Evolutionary conservation across 805 yeast genomes (phyloP).

Genomic region (Candida bentonensis): DNA sequence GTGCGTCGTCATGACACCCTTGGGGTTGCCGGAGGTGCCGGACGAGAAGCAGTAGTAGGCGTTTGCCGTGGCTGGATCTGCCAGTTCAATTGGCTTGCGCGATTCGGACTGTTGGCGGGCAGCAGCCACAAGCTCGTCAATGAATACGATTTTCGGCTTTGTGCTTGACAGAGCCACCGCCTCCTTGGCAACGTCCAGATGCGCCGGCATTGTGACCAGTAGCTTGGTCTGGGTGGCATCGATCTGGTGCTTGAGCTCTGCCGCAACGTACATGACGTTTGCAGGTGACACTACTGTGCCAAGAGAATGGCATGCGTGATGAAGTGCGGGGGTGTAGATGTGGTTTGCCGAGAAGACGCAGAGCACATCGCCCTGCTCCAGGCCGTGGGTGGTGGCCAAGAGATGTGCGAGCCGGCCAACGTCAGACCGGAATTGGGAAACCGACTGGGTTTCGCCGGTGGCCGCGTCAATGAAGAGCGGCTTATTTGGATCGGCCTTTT

Average conservation of each 20-base stretch:
- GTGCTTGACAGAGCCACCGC: constrained; percentile 5
- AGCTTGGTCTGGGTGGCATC: constrained; percentile 2
- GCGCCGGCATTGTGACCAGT: background rate
- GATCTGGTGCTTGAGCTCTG: constrained; percentile 20
- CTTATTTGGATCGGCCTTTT: constrained; percentile 5
- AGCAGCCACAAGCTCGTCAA: background rate
- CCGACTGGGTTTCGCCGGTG: constrained; percentile 10
- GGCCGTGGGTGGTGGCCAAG: constrained; percentile 9
- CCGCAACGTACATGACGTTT: constrained; percentile 19
- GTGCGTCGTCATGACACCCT: constrained; percentile 60
- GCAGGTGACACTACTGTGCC: constrained; percentile 23
- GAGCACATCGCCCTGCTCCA: constrained; percentile 18
- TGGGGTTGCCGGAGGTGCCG: constrained; percentile 48
- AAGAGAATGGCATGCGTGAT: constrained; percentile 15
- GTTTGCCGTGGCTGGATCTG: constrained; percentile 4
- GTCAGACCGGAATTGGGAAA: constrained; percentile 7
- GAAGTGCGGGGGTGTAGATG: constrained; percentile 17
- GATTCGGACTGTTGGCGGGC: background rate
- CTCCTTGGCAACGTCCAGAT: background rate
- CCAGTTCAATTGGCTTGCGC: background rate
- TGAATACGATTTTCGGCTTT: constrained; percentile 3
- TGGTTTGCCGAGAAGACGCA: constrained; percentile 17
- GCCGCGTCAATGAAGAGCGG: constrained; percentile 12
- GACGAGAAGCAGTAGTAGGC: constrained; percentile 21
- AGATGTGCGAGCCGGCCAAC: constrained; percentile 12